Evolutionary conservation across 2,329 filamentous ascomycete species (phyloP), one percentile per base, ranked within the genome.

Genomic region (Pseudogymnoascus sp.): DNA sequence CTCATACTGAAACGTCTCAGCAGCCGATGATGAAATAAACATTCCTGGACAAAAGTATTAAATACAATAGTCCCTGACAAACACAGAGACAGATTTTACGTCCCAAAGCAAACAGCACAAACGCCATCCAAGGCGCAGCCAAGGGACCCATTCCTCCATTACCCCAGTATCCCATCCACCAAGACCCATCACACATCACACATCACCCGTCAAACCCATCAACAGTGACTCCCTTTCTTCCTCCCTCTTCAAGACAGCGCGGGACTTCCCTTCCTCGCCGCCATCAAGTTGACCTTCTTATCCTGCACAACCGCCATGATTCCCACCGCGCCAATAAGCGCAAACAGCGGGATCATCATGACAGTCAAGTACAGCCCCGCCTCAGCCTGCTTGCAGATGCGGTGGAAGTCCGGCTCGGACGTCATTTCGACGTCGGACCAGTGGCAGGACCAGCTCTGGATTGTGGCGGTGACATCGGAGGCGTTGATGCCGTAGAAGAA

Each of bases 391-490:
- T 74, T 77, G 74, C 85, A 88, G 61, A 88, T 74, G 0, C 79
- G 80, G 14, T 77, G 79, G 70, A 85, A 88, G 70, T 83, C 77
- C 31, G 85, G 84, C 66, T 79, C 74, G 14, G 70, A 69, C 0
- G 34, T 4, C 82, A 87, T 85, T 65, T 75, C 73, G n/a, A 86
- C 75, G 21, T 76, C 70, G 7, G 75, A 74, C 85, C 85, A 88
- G 67, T 83, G 83, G 73, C 85, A 88, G 43, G 79, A 82, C 85
- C 85, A 88, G 73, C 82, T 85, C 70, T 86, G 78, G 10, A 87
- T 74, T 6, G 83, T 84, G 71, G 85, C 83, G 65, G 76, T 75
- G 7, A 76, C 77, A 13, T 74, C 74, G 3, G 84, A 86, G 16
- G 78, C 73, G 68, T 85, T 83, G 72, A 83, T 77, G 63, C 77